phyloP scores from a whole-genome alignment of 2,329 filamentous ascomycete species.

The Claviceps fusiformis region DNA sequence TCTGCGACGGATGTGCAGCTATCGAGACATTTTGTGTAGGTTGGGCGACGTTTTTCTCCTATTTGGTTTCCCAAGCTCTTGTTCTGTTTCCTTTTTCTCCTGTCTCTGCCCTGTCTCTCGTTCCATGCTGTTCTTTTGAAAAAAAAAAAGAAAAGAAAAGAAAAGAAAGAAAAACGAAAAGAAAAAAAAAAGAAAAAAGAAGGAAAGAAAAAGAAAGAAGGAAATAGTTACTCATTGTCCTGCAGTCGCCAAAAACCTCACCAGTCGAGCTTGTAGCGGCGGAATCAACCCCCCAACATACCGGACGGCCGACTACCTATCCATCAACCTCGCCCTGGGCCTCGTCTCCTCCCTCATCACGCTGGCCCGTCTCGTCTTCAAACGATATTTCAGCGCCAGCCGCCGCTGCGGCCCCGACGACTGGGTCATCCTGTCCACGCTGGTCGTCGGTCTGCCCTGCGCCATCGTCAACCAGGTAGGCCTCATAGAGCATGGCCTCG shows the following conservation, averaged over 20 bases:
- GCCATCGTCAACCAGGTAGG: slow-evolving; percentile 17
- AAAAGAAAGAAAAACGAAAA: no score
- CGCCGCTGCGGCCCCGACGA: slow-evolving; percentile 19
- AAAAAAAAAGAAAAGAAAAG: background rate
- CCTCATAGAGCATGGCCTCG: slow-evolving; percentile 24
- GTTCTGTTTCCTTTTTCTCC: background rate
- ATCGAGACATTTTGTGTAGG: slow-evolving; percentile 1
- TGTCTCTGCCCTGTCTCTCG: no score
- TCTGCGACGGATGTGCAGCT: background rate
- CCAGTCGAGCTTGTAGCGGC: slow-evolving; percentile 1
- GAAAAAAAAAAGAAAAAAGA: no score
- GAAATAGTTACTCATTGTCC: no score
- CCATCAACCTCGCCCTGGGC: background rate
- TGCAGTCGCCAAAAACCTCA: slow-evolving; percentile 2
- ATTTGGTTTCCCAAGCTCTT: no score
- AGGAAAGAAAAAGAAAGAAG: no score
- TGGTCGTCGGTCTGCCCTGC: slow-evolving; percentile 12
- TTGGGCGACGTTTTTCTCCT: background rate
- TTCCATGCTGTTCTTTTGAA: background rate
- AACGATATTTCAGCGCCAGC: slow-evolving; percentile 13
- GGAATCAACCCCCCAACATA: background rate
- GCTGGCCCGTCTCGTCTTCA: slow-evolving; percentile 19
- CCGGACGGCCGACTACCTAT: background rate
- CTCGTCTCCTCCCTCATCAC: slow-evolving; percentile 23
- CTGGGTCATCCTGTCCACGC: slow-evolving; percentile 15